Evolutionary conservation across 2,329 filamentous ascomycete genomes (phyloP).

Genomic region (Rhinocladiella mackenziei): DNA sequence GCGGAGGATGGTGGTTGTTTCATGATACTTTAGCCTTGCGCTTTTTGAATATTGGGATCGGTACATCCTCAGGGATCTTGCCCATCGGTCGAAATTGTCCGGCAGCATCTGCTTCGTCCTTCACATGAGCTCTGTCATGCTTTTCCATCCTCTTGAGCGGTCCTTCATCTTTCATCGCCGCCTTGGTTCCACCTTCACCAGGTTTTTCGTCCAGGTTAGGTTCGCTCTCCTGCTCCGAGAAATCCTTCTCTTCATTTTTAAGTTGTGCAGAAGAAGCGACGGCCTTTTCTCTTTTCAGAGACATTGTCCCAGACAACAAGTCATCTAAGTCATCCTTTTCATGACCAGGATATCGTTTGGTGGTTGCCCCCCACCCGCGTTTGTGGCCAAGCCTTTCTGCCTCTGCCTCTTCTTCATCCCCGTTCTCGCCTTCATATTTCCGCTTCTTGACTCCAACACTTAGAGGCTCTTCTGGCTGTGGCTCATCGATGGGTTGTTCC

Average conservation of each 20-base stretch:
- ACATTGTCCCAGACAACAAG: conserved; percentile 41
- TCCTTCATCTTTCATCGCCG: conserved; percentile 5
- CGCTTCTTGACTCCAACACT: conserved; percentile 45
- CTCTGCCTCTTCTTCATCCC: conserved; percentile 39
- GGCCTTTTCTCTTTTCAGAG: conserved; percentile 36
- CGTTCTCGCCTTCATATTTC: conserved; percentile 41
- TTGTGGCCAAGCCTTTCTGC: conserved; percentile 35
- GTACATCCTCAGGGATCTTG: conserved; percentile 27
- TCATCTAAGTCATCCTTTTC: conserved; percentile 40
- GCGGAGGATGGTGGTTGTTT: conserved; percentile 26
- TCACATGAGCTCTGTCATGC: conserved; percentile 23
- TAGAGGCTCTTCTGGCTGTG: conserved; percentile 37
- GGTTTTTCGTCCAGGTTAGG: conserved; percentile 2
- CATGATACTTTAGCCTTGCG: conserved; percentile 45
- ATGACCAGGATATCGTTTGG: conserved; percentile 39
- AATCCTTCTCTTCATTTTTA: conserved; percentile 6
- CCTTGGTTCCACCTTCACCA: conserved; percentile 5
- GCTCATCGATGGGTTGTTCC: conserved; percentile 36
- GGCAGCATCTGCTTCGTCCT: conserved; percentile 30
- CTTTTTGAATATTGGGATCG: conserved; percentile 45
- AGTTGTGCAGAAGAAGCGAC: conserved; percentile 7
- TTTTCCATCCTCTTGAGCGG: neutral
- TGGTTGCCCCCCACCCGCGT: conserved; percentile 45
- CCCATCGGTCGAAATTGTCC: conserved; percentile 1
- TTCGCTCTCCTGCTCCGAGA: conserved; percentile 18